These are phyloP conservation scores for Psidium guajava DNA, from an alignment of 345 rosid genomes.

Conservation along the genomic window DNA sequence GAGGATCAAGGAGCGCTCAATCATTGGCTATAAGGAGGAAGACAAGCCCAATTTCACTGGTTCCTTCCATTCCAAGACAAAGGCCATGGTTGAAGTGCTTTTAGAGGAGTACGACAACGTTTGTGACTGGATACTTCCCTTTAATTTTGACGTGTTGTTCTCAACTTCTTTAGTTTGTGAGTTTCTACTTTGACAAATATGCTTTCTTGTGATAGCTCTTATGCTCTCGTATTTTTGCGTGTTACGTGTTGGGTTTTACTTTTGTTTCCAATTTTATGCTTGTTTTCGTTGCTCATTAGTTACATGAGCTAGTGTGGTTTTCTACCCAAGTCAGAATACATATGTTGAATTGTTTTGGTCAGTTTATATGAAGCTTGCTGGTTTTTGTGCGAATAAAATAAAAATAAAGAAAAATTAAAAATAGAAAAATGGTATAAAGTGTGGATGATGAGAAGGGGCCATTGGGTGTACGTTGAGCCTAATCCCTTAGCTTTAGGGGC, in stretches of 20 bases:
- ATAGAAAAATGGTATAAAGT: no score
- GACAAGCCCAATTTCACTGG: no score
- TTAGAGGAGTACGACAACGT: no score
- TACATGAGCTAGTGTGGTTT: background rate
- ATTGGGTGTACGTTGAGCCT: no score
- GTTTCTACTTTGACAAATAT: background rate
- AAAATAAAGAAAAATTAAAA: no score
- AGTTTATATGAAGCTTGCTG: background rate
- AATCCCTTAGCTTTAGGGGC: no score
- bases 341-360: background rate
- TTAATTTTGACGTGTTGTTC: background rate
- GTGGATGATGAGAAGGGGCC: no score
- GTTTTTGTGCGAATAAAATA: no score
- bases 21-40: no score
- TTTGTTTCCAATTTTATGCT: background rate
- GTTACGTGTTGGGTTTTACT: background rate
- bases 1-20: no score
- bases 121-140: constrained; percentile 38
- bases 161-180: background rate
- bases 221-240: background rate
- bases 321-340: background rate
- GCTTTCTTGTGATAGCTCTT: background rate
- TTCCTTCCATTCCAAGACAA: no score
- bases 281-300: background rate
- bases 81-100: no score